Conservation (phyloP, 768 basidiomycete species). For the Vararia minispora region DNA sequence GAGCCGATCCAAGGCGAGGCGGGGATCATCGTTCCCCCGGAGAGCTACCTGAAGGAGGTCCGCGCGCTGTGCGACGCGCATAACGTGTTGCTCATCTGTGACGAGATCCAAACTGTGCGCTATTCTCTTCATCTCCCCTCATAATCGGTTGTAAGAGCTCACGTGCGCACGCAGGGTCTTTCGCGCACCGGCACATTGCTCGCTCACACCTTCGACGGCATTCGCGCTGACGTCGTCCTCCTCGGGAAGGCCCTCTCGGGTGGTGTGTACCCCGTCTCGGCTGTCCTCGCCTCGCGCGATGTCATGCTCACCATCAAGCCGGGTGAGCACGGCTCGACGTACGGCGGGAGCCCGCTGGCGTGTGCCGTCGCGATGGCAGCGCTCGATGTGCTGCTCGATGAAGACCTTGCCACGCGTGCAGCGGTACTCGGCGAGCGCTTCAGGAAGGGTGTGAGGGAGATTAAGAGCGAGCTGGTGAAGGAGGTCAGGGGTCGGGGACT, state of each 20-base stretch:
- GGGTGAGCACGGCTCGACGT: constrained; percentile 94
- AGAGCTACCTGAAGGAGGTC: constrained; percentile 72
- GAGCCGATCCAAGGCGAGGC: constrained; percentile 99
- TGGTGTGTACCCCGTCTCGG: constrained; percentile 95
- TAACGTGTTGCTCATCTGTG: constrained; percentile 93
- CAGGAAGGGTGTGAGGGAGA: constrained; percentile 46
- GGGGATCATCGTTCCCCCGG: constrained; percentile 86
- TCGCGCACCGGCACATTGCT: constrained; percentile 93
- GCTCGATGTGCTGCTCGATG: constrained; percentile 81
- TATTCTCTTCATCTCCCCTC: not conserved
- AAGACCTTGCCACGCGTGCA: constrained; percentile 76
- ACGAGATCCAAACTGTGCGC: constrained; percentile 93
- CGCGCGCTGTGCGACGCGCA: constrained; percentile 83
- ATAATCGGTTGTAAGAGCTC: constrained; percentile 2
- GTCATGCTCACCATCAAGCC: constrained; percentile 92
- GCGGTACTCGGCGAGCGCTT: constrained; percentile 70
- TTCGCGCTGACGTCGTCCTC: constrained; percentile 85
- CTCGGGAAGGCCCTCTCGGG: constrained; percentile 97
- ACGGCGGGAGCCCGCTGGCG: constrained; percentile 92
- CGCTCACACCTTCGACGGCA: constrained; percentile 75
- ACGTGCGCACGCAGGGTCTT: constrained; percentile 45
- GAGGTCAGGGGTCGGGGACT: constrained; percentile 80
- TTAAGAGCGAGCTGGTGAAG: constrained; percentile 62
- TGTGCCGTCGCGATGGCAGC: constrained; percentile 96
- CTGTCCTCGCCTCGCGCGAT: constrained; percentile 83